Evolutionary conservation across 129 eudicot genomes (phyloP), one percentile per base, ranked within the genome.

Genomic region (Flaveria bidentis): DNA sequence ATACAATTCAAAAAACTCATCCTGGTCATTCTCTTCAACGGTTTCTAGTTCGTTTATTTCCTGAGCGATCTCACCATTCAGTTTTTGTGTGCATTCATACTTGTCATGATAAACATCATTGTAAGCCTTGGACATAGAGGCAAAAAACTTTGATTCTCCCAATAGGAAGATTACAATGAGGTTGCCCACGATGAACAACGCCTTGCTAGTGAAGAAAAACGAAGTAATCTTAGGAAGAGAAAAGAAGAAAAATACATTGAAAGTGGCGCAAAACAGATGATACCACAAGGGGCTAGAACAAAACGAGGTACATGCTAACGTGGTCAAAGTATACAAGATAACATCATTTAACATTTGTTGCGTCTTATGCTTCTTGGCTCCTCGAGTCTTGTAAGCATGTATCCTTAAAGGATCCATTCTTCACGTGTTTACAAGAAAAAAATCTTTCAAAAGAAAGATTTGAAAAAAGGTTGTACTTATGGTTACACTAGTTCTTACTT

Each of bases 261-360:
- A 61, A 14, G 83, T 69, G 39, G 87, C 86, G 15, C 78, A 78
- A 30, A 87, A 80, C 33, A 85, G 82, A 55, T 87, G 87, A 72
- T 85, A 83, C 89, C 87, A 88, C 3, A 88, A 80, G 11, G 89
- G 89, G 57, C 87, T 88, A 49, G 85, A 79, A 64, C 89, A 85
- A 22, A 85, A 82, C 41, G 85, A 74, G 62, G 82, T 80, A 63
- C 87, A 88, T 49, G 84, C 74, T 78, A 83, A 77, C 64, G 85
- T 45, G 15, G 88, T 80, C 64, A 88, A 50, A 30, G 86, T 65
- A 69, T 88, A 88, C 72, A 85, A 63, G 42, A 85, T 39, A 63
- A 88, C 26, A 76, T 78, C 85, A 42, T 73, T 83, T 17, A 83
- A 50, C 51, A 83, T 17, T 62, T 80, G 85, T 71, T 87, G 89